phyloP scores from a whole-genome alignment of 305 asterid species.

The Fraxinus floribunda region DNA sequence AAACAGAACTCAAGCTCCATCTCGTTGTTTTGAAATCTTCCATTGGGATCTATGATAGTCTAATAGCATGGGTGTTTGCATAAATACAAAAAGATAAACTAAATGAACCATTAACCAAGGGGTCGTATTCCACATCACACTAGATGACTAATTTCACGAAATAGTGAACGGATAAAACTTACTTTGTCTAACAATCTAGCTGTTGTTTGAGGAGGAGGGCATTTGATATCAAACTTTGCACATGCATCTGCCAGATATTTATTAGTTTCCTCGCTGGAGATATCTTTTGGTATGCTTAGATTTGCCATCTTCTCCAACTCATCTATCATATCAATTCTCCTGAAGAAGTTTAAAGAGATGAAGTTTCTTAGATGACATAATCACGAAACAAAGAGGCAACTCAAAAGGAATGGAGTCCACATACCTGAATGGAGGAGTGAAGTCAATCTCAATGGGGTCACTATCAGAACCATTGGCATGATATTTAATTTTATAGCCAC shows the following conservation, averaged over 20 bases:
- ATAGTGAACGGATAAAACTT: slow-evolving; percentile 10
- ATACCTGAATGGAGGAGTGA: slow-evolving; percentile 96
- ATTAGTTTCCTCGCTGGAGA: slow-evolving; percentile 72
- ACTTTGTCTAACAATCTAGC: slow-evolving; percentile 86
- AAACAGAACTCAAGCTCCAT: background rate
- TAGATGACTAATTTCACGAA: background rate
- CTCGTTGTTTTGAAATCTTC: background rate
- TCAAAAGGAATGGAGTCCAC: background rate
- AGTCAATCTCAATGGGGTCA: slow-evolving; percentile 87
- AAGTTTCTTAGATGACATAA: background rate
- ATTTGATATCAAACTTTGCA: slow-evolving; percentile 65
- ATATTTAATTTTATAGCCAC: slow-evolving; percentile 71
- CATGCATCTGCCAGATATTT: slow-evolving; percentile 76
- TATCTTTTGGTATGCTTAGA: slow-evolving; percentile 78
- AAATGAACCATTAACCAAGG: background rate
- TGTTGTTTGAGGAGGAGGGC: slow-evolving; percentile 93
- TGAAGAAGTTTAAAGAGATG: slow-evolving; percentile 24
- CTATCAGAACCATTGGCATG: slow-evolving; percentile 74
- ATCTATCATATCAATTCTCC: slow-evolving; percentile 90
- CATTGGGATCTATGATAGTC: background rate
- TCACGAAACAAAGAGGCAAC: background rate
- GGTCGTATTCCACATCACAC: background rate
- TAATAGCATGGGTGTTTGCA: background rate
- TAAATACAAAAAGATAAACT: background rate
- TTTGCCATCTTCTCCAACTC: slow-evolving; percentile 80